phyloP scores from a whole-genome alignment of 2,329 filamentous ascomycete genomes.

The Scedosporium dehoogii region DNA sequence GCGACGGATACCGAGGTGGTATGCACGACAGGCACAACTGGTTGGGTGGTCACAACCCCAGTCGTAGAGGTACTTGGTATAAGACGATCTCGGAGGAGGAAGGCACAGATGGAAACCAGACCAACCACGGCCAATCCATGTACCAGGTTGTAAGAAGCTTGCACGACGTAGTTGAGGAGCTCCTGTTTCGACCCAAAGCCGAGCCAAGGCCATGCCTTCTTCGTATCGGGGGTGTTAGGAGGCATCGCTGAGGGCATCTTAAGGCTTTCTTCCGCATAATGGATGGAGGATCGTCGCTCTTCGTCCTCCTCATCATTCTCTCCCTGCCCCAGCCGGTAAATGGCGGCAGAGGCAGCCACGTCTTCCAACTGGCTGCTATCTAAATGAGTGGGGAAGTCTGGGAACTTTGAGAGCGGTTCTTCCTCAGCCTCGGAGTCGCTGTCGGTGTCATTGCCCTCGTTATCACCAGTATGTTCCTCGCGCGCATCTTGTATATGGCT shows the following conservation, averaged over 20 bases:
- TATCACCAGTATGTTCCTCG: slow-evolving; percentile 7
- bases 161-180: not conserved
- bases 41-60: not conserved
- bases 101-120: not conserved
- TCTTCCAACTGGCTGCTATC: slow-evolving; percentile 2
- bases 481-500: not conserved
- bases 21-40: not conserved
- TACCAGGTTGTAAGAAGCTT: not conserved
- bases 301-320: not conserved
- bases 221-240: not conserved
- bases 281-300: slow-evolving; percentile 23
- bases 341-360: not conserved
- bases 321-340: not conserved
- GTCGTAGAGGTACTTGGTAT: not conserved
- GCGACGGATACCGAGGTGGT: slow-evolving; percentile 4
- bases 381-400: not conserved
- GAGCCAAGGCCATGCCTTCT: not conserved
- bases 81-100: not conserved
- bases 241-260: slow-evolving; percentile 25
- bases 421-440: slow-evolving; percentile 15
- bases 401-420: not conserved
- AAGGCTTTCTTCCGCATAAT: slow-evolving; percentile 39
- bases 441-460: slow-evolving; percentile 10
- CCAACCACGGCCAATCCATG: not conserved
- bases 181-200: not conserved